Evolutionary conservation across 352 stramenopile species (phyloP), one percentile per base, ranked within the genome.

Genomic region (Pythium chondricola): DNA sequence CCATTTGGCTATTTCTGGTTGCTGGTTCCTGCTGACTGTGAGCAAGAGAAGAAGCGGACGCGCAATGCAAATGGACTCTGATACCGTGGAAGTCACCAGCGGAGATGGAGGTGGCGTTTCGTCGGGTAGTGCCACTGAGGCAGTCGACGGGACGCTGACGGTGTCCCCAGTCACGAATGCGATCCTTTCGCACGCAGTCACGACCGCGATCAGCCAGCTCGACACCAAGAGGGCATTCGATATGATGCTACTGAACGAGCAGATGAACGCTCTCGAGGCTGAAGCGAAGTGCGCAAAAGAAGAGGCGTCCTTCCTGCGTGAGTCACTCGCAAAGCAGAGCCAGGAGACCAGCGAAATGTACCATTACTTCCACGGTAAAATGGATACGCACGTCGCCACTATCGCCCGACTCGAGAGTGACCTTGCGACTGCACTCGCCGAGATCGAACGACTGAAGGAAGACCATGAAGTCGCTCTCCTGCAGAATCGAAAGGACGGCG

Each of bases 301-400:
- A 6, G 70, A 87, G 39, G 64, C 69, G 6, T 37, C 52, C 17
- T 71, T 83, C 32, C 40, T 89, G 6, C 77, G 76, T 32, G 46
- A 70, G 17, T 44, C 55, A 24, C 35, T 84, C 39, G 65, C 55
- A 13, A 69, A 63, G 13, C 64, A 71, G 31, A 71, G 54, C 1
- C 63, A 69, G 17, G 73, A 91, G 29, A 69, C 92, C 48, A 81
- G 63, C 36, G 86, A 95, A 22, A 88, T 95, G 58, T 93, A 93
- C 48, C 86, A 87, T 43, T 92, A 93, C 51, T 78, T 95, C 25
- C 81, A 93, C 47, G 69, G 72, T 21, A 92, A 92, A 33, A 71
- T 93, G 17, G 84, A 96, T 48, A 61, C 74, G 35, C 80, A 90
- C 49, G 60, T 93, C 33, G 65, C 78, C 14, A 52, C 67, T n/a